Conservation (phyloP, 257 asterid species). For the Prunella vulgaris region DNA sequence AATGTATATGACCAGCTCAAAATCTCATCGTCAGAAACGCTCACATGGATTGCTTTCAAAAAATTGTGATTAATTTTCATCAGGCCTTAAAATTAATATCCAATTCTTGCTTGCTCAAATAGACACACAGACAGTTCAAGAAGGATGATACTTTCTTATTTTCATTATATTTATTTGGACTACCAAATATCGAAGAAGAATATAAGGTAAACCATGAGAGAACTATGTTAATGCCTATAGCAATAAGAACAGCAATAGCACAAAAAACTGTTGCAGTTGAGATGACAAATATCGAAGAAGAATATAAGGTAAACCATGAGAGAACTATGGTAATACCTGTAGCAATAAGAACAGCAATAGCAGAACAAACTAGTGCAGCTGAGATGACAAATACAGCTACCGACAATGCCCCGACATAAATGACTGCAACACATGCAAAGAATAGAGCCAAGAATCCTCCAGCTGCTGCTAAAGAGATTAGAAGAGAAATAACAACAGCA, state of each 20-base stretch:
- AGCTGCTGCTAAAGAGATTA: constrained; percentile 81
- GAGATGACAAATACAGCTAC: constrained; percentile 64
- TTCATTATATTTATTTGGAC: neutral
- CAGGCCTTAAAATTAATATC: neutral
- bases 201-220: neutral
- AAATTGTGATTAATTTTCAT: neutral
- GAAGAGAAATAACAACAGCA: constrained; percentile 74
- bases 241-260: constrained; percentile 53
- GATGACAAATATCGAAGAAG: constrained; percentile 43
- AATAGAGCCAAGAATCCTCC: constrained; percentile 91
- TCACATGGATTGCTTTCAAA: neutral
- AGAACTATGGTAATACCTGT: constrained; percentile 43
- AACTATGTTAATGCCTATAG: constrained; percentile 45
- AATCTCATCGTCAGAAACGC: neutral
- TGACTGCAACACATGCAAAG: constrained; percentile 65
- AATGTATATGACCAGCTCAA: neutral
- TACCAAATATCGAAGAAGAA: constrained; percentile 1
- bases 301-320: constrained; percentile 3
- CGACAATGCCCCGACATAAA: constrained; percentile 64
- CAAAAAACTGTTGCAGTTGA: constrained; percentile 55
- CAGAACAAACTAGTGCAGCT: constrained; percentile 45
- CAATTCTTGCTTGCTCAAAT: neutral
- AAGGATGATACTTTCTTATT: neutral
- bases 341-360: constrained; percentile 55
- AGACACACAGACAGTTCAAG: neutral